Percentiles rank a stretch among this genome's conserved stretches.
phyloP scores from a whole-genome alignment of 495 filamentous ascomycete genomes.

The Cairneyella variabilis region DNA sequence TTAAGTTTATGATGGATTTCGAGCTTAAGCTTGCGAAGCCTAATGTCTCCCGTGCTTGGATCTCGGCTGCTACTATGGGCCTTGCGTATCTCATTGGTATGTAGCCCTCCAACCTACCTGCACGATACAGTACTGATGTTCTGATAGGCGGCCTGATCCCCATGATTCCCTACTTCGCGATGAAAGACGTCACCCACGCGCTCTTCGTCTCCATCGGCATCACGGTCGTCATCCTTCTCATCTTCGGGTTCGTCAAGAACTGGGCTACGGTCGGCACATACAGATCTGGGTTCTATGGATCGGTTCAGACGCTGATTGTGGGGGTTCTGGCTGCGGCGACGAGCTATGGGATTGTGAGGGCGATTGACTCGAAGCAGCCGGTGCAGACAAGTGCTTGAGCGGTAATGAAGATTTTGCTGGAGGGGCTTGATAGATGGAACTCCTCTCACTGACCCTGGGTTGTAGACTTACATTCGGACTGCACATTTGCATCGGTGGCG shows the following conservation, averaged over 20 bases:
- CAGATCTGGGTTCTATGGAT: constrained; percentile 34
- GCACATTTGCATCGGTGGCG: too few species aligned
- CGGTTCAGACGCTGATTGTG: constrained; percentile 38
- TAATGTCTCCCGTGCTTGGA: constrained; percentile 35
- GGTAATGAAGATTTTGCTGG: background rate
- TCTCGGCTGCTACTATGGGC: constrained; percentile 48
- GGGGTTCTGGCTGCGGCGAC: constrained; percentile 39
- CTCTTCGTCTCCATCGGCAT: constrained; percentile 47
- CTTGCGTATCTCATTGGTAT: constrained; percentile 48
- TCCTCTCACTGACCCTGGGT: background rate
- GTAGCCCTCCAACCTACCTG: background rate
- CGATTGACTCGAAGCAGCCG: constrained; percentile 6
- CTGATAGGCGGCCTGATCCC: constrained; percentile 49
- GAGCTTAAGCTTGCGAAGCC: constrained; percentile 45
- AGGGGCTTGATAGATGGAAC: background rate
- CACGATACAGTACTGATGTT: background rate
- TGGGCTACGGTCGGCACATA: constrained; percentile 34
- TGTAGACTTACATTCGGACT: background rate
- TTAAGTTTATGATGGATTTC: constrained; percentile 53
- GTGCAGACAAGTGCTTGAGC: background rate
- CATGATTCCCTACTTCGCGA: constrained; percentile 54
- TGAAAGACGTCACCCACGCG: constrained; percentile 38
- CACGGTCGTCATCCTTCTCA: constrained; percentile 46
- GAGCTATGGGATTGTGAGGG: constrained; percentile 39
- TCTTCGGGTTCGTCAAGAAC: constrained; percentile 51